These are phyloP conservation scores for Blastobotrys terrestris DNA, from an alignment of 805 yeast genomes.

Conservation along the genomic window DNA sequence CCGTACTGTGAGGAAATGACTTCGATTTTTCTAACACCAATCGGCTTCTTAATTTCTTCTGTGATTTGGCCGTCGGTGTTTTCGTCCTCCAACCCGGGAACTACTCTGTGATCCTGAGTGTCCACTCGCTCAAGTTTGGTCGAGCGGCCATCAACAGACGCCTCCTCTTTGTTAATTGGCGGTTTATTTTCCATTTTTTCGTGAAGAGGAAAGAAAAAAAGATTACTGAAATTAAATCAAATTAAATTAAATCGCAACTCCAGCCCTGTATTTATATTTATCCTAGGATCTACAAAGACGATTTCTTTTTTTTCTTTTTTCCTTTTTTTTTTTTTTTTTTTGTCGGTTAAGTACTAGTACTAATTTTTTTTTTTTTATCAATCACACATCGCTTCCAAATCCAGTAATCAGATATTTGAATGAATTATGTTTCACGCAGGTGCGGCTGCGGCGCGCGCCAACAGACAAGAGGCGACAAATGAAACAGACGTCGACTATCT, in stretches of 20 bases:
- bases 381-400: neutral
- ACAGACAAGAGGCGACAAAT: neutral
- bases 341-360: too few species aligned
- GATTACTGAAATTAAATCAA: too few species aligned
- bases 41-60: conserved; percentile 15
- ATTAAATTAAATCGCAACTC: too few species aligned
- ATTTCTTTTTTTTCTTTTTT: neutral
- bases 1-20: conserved; percentile 46
- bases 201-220: neutral
- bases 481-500: too few species aligned
- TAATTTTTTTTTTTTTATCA: neutral
- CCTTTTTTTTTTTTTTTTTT: too few species aligned
- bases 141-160: neutral
- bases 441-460: neutral
- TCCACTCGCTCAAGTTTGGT: neutral
- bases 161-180: neutral
- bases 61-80: neutral
- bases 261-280: neutral
- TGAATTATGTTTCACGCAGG: too few species aligned
- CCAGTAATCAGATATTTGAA: neutral
- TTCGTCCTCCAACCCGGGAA: neutral
- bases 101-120: neutral
- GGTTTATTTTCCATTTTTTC: neutral
- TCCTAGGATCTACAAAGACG: neutral
- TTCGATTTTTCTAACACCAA: conserved; percentile 54